A percentile compares a stretch with the other conserved stretches of the same genome.
Conservation (phyloP, 495 filamentous ascomycete species). For the Pseudoneurospora amorphoporcata region DNA sequence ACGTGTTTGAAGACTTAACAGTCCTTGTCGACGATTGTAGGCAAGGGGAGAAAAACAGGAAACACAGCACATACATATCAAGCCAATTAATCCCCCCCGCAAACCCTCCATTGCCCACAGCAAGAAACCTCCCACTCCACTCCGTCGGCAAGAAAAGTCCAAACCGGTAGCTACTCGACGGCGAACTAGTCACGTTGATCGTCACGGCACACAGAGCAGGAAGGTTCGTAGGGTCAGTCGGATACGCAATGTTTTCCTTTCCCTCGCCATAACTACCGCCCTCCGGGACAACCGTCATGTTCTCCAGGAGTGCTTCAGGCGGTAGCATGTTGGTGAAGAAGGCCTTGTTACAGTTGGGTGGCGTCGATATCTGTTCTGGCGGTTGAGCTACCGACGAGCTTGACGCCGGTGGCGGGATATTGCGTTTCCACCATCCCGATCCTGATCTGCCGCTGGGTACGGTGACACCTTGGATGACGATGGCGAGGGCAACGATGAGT, state of each 20-base stretch:
- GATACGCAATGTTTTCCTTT: constrained; percentile 28
- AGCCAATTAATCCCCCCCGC: constrained; percentile 40
- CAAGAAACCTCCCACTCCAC: constrained; percentile 37
- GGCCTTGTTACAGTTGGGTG: constrained; percentile 10
- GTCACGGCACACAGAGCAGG: constrained; percentile 40
- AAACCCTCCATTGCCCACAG: constrained; percentile 37
- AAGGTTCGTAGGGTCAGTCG: constrained; percentile 33
- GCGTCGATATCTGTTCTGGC: not conserved
- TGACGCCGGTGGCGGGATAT: not conserved
- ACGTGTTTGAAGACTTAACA: too few relatives aligned
- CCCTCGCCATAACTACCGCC: constrained; percentile 30
- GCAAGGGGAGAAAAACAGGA: not conserved
- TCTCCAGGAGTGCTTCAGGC: constrained; percentile 20
- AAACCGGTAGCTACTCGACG: constrained; percentile 33
- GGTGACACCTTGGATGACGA: not conserved
- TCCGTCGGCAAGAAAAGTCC: constrained; percentile 40
- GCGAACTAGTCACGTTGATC: constrained; percentile 34
- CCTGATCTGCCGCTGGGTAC: not conserved
- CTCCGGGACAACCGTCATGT: constrained; percentile 17
- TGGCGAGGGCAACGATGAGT: not conserved
- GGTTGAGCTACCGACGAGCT: not conserved
- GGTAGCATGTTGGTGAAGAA: constrained; percentile 19
- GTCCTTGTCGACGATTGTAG: too few relatives aligned
- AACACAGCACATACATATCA: constrained; percentile 25
- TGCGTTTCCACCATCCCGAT: not conserved